Base-by-base conservation (phyloP, 805 yeast species). In the Allodekkera sacchari region DNA sequence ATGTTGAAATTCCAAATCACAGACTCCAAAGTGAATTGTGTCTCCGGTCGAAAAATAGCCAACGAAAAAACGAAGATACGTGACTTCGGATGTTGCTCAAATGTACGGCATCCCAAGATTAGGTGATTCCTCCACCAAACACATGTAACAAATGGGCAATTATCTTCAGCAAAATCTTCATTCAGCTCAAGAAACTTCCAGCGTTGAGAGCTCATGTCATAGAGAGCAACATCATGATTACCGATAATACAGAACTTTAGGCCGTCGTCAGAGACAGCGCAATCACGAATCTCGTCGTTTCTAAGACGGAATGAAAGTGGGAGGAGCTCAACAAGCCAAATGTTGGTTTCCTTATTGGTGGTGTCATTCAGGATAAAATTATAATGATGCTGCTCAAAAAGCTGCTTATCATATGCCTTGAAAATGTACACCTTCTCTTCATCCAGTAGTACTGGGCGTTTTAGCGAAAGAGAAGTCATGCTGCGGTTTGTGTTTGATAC, bases 181-280 rank as follows among this genome's bases (percentile, higher is more conserved):
- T 50, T 52, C 34, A 48, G 55, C 8, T 50, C 59, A 27, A 70
- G 52, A 32, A 56, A 47, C 40, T 65, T 69, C 77, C 77, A 71
- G 22, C 56, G 54, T n/a, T 65, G 60, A 1, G 62, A 51, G 22
- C 50, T 37, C 9, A 58, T 32, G 30, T 61, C 54, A 41, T 64
- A 68, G 27, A 68, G 56, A 17, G 66, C 48, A 11, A 71, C 57
- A 15, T 74, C 75, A 17, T 50, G 45, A 15, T 59, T 52, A 0
- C 77, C 78, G 5, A 74, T 66, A 12, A 71, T 23, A 15, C 76
- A 74, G 12, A 69, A 53, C 37, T 55, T 57, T 30, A 63, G 48
- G 8, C 77, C 77, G 39, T 69, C 73, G 17, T 59, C 57, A 31
- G 70, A 64, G 13, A 61, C 53, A n/a, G 64, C 47, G 3, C 63